Evolutionary conservation across 2,329 filamentous ascomycete species (phyloP).

Genomic region (Verticillium longisporum): DNA sequence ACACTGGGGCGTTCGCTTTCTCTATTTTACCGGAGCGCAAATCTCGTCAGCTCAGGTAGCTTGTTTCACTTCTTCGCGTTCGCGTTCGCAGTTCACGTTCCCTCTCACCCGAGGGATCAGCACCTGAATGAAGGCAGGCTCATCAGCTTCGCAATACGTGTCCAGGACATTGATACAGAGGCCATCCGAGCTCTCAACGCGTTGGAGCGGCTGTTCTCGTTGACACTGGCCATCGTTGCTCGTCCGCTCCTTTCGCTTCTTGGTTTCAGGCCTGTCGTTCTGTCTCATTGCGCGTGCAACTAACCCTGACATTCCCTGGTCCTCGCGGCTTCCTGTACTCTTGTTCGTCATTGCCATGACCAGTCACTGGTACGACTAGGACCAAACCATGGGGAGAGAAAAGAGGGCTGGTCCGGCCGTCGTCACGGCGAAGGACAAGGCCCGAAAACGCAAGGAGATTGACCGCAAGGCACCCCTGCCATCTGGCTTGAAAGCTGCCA

Average conservation of each 20-base stretch:
- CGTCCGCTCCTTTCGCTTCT: background rate
- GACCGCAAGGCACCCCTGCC: slow-evolving; percentile 25
- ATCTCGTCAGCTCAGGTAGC: background rate
- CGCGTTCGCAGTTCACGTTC: background rate
- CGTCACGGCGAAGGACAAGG: slow-evolving; percentile 9
- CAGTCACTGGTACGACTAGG: slow-evolving; percentile 6
- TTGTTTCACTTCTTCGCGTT: background rate
- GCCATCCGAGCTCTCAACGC: background rate
- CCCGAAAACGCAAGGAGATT: slow-evolving; percentile 7
- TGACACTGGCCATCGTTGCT: background rate
- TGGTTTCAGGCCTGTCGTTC: background rate
- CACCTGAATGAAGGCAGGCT: background rate
- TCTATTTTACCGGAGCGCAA: background rate
- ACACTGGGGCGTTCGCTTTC: background rate
- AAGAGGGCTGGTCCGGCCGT: slow-evolving; percentile 7
- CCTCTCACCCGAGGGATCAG: background rate
- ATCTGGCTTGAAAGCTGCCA: slow-evolving; percentile 25
- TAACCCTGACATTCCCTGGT: background rate
- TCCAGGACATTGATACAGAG: background rate
- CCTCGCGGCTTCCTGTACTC: background rate
- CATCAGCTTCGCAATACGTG: background rate
- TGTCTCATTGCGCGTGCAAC: slow-evolving; percentile 1
- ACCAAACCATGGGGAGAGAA: slow-evolving; percentile 11
- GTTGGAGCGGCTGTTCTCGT: background rate
- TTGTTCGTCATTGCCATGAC: slow-evolving; percentile 6